These are phyloP conservation scores for Volutella citrinella DNA, from an alignment of 2,329 filamentous ascomycete species.

Conservation along the genomic window DNA sequence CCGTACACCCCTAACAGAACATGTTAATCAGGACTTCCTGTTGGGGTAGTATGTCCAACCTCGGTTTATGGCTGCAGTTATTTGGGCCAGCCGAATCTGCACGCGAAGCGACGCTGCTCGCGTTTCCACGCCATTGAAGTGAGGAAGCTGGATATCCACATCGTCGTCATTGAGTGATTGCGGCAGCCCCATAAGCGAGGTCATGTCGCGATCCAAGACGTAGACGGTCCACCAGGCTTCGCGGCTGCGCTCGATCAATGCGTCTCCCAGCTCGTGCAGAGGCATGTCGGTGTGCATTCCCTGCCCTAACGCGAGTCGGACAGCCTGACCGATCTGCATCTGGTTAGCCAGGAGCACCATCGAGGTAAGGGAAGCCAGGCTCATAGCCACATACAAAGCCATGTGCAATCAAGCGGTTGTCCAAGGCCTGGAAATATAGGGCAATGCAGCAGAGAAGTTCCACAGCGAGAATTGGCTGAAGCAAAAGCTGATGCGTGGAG, in stretches of 20 bases:
- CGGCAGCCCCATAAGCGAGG: conserved; percentile 50
- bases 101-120: conserved; percentile 28
- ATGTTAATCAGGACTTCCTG: accelerated
- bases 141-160: conserved; percentile 39
- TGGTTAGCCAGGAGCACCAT: conserved; percentile 8
- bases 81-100: conserved; percentile 29
- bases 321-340: conserved; percentile 46
- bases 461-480: conserved; percentile 42
- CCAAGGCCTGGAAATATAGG: conserved; percentile 50
- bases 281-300: conserved; percentile 54
- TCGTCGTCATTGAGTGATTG: conserved; percentile 49
- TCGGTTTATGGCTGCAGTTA: conserved; percentile 29
- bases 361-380: accelerated
- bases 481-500: conserved; percentile 36
- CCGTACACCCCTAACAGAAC: conserved; percentile 25
- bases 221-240: conserved; percentile 55
- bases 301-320: conserved; percentile 45
- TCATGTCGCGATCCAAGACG: conserved; percentile 51
- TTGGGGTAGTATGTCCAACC: conserved; percentile 18
- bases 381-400: conserved; percentile 42
- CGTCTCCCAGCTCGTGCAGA: conserved; percentile 36
- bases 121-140: conserved; percentile 24
- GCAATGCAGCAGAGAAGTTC: conserved; percentile 51
- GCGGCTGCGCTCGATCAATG: conserved; percentile 42
- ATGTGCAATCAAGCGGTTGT: conserved; percentile 44